Base-by-base conservation (phyloP, 306 rosid species). In the Phaseolus lunatus region DNA sequence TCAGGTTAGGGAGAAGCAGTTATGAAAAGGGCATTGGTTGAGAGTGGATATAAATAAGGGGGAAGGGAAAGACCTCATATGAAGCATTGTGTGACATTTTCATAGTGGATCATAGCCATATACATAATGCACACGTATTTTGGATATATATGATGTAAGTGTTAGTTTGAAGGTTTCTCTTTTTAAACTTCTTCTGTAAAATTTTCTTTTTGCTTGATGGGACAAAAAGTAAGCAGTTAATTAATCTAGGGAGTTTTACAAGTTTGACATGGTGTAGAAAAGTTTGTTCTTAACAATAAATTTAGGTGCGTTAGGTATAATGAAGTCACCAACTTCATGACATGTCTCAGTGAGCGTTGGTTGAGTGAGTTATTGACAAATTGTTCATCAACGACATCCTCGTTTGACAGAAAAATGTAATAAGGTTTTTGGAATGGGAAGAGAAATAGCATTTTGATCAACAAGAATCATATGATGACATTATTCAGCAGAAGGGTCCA, bases 181-280 rank as follows among this genome's bases (percentile, higher is more conserved):
- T 63, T n/a, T 5, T 44, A 29, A 53, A 29, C 2, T 13, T 47
- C 47, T 48, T 31, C 19, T 10, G 44, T n/a, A 37, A 22, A 67
- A 0, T 1, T 11, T 20, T 3, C 19, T 9, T n/a, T 13, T 78
- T 26, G 44, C 35, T 19, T 62, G 23, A 41, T 44, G 22, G 41
- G 31, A 58, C 43, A 71, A 57, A 81, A 85, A 70, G 81, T 62
- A 67, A 80, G 75, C 62, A 16, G 79, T 58, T 77, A 58, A 80
- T 84, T 76, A 70, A 83, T 78, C 82, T 70, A 16, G 76, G 79
- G 68, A 80, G 78, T 26, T 59, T 10, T 41, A 19, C 44, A 69
- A 73, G 84, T 82, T 87, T 89, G 90, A 82, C 77, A 39, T 61
- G 58, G 56, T 43, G 76, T 7, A 3, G 45, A 18, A 82, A 67